Percentiles rank a stretch among this genome's conserved stretches.
Conservation (phyloP, 2,329 filamentous ascomycete genomes). For the Xylaria sp. region DNA sequence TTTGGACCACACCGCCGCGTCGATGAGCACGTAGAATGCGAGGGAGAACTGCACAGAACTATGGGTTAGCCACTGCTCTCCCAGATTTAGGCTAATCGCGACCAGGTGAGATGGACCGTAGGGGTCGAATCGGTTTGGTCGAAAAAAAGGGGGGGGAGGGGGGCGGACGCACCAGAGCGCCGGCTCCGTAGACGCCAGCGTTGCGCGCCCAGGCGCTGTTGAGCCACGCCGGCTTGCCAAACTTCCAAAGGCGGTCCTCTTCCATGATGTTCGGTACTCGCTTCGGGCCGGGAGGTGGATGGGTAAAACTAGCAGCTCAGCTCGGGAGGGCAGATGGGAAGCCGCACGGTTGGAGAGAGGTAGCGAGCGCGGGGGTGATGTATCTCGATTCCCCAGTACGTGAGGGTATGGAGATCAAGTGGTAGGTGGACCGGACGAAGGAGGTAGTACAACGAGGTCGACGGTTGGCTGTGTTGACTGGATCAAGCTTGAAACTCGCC, state of each 20-base stretch:
- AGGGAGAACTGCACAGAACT: slow-evolving; percentile 66
- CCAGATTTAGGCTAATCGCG: background rate
- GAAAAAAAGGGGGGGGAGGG: too few species aligned
- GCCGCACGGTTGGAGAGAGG: background rate
- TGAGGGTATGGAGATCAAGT: background rate
- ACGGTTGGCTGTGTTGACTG: background rate
- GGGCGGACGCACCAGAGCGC: slow-evolving; percentile 66
- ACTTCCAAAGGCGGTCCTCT: slow-evolving; percentile 75
- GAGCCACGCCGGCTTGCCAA: slow-evolving; percentile 73
- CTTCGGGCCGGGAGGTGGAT: background rate
- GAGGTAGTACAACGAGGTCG: background rate
- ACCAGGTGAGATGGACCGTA: background rate
- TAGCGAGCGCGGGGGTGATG: background rate
- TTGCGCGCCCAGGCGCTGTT: slow-evolving; percentile 73
- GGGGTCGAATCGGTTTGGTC: background rate
- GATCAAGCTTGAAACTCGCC: background rate
- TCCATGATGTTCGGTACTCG: slow-evolving; percentile 59
- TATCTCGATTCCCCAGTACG: background rate
- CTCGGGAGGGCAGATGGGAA: background rate
- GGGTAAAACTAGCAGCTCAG: background rate
- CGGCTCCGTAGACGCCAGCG: slow-evolving; percentile 70
- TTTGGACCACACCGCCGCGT: slow-evolving; percentile 74
- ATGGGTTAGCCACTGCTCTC: slow-evolving; percentile 1
- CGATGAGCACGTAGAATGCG: slow-evolving; percentile 75
- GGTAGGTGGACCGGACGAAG: background rate